phyloP scores from a whole-genome alignment of 2,329 filamentous ascomycete species.

The Periconia sp. region DNA sequence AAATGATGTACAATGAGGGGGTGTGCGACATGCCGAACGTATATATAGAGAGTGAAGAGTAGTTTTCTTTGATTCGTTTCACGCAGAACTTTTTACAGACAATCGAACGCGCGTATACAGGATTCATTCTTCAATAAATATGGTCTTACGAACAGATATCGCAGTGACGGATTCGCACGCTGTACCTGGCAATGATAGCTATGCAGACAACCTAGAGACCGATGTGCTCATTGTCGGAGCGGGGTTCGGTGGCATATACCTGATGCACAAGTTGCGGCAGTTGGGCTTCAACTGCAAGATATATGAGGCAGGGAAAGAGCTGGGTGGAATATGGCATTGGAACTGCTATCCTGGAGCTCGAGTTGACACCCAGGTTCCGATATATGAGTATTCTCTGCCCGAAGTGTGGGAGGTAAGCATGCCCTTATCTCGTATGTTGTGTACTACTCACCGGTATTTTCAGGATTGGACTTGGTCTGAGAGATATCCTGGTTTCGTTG shows the following conservation, averaged over 20 bases:
- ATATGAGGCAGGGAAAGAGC: constrained; percentile 43
- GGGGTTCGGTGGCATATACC: constrained; percentile 46
- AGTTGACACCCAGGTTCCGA: constrained; percentile 51
- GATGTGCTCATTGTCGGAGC: constrained; percentile 45
- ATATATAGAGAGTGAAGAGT: not conserved
- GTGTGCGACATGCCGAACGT: not conserved
- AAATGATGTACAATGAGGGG: not conserved
- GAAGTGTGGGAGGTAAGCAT: constrained; percentile 48
- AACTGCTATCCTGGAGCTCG: constrained; percentile 50
- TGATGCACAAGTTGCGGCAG: constrained; percentile 46
- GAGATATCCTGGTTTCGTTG: constrained; percentile 55
- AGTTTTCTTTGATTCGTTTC: not conserved
- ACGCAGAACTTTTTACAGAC: not conserved
- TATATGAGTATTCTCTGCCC: constrained; percentile 52
- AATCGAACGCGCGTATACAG: not conserved
- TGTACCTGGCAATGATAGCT: constrained; percentile 27
- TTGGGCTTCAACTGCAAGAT: constrained; percentile 45
- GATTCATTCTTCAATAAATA: constrained; percentile 4
- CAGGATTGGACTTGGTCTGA: constrained; percentile 60
- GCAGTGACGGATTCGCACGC: constrained; percentile 23
- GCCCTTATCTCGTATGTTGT: not conserved
- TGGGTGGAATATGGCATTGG: constrained; percentile 51
- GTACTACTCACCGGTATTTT: not conserved
- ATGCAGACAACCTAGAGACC: constrained; percentile 38
- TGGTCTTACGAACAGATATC: constrained; percentile 39